phyloP scores from a whole-genome alignment of 345 rosid species.

The Atalantia buxifolia region DNA sequence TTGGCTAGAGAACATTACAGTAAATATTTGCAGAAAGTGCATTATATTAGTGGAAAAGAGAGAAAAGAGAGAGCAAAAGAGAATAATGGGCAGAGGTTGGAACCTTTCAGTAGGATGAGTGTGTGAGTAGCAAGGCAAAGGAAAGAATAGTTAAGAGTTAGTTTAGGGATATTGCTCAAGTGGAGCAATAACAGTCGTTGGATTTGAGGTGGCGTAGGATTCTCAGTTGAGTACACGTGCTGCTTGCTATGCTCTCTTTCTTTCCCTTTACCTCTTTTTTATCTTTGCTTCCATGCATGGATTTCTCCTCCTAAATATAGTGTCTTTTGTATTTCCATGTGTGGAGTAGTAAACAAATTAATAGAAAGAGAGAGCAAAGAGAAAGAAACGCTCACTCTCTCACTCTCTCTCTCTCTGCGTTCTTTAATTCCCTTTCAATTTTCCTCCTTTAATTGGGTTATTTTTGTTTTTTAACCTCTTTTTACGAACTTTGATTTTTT shows the following conservation, averaged over 20 bases:
- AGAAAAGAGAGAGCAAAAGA: neutral
- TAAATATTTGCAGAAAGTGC: too few relatives aligned
- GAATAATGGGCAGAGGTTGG: neutral
- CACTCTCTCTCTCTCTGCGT: neutral
- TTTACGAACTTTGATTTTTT: constrained; percentile 20
- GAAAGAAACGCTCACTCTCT: constrained; percentile 16
- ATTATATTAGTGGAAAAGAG: too few relatives aligned
- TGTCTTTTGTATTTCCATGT: neutral
- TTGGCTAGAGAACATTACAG: too few relatives aligned
- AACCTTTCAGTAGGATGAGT: neutral
- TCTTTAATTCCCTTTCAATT: neutral
- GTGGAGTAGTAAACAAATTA: neutral
- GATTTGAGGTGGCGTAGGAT: constrained; percentile 35
- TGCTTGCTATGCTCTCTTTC: constrained; percentile 11
- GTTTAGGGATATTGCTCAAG: constrained; percentile 18
- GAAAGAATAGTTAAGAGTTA: constrained; percentile 36
- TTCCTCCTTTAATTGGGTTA: constrained; percentile 7
- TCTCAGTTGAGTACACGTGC: constrained; percentile 55
- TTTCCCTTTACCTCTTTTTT: constrained; percentile 23
- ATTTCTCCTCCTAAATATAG: constrained; percentile 54
- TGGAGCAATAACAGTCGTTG: constrained; percentile 28
- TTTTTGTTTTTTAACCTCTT: constrained; percentile 25
- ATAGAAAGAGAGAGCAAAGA: constrained; percentile 2
- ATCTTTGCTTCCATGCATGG: constrained; percentile 69
- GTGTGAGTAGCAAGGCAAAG: constrained; percentile 36